Evolutionary conservation across 75 land plant genomes (phyloP).

Genomic region (Adiantum capillusveneris): DNA sequence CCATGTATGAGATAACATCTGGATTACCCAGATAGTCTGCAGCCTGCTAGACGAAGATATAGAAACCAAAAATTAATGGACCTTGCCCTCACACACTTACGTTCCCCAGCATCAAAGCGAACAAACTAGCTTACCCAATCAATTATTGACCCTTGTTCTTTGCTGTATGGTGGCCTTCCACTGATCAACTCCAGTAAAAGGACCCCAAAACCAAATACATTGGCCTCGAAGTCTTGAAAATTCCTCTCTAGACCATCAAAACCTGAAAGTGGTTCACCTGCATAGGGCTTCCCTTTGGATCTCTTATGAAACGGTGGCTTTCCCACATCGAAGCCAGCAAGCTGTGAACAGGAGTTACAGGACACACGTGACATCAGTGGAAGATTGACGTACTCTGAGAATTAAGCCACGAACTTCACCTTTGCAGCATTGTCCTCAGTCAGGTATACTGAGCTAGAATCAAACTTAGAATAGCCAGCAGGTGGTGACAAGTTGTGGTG

Average conservation of each 20-base stretch:
- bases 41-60: conserved; percentile 33
- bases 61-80: background rate
- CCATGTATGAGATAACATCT: conserved; percentile 52
- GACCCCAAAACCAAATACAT: conserved; percentile 72
- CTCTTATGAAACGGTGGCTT: conserved; percentile 1
- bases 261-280: conserved; percentile 13
- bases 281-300: background rate
- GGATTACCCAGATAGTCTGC: conserved; percentile 51
- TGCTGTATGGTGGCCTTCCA: conserved; percentile 67
- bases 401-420: conserved; percentile 30
- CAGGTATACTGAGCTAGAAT: conserved; percentile 64
- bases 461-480: conserved; percentile 64
- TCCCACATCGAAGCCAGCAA: conserved; percentile 24
- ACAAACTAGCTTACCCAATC: conserved; percentile 56
- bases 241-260: conserved; percentile 35
- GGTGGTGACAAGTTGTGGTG: conserved; percentile 83
- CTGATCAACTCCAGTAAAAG: conserved; percentile 76
- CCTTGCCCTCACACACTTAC: background rate
- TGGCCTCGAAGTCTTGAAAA: conserved; percentile 58
- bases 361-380: no score
- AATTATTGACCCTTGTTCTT: conserved; percentile 59
- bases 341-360: background rate
- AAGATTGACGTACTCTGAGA: background rate
- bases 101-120: no score
- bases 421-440: conserved; percentile 95